phyloP scores from a whole-genome alignment of 73 alveolate genomes.

The Symbiodinium natans region DNA sequence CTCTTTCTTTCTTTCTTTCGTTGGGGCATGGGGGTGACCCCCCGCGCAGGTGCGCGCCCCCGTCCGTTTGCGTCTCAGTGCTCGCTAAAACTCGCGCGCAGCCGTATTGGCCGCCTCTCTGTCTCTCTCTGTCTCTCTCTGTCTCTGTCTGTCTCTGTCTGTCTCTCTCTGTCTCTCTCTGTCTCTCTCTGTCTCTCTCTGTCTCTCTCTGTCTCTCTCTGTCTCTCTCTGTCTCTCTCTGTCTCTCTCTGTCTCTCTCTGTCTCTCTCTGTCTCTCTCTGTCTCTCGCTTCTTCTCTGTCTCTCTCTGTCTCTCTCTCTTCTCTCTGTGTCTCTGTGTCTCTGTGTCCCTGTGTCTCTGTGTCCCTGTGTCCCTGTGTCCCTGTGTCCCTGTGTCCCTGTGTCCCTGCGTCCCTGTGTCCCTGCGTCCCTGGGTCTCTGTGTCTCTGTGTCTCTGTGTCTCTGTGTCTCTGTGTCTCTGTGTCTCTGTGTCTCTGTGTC shows the following conservation, averaged over 20 bases:
- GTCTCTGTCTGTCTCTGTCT: constrained; percentile 18
- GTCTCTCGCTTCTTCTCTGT: neutral
- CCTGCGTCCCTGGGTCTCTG: too few relatives aligned
- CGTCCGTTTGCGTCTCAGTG: too few relatives aligned
- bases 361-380: constrained; percentile 15
- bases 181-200: neutral
- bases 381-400: constrained; percentile 10
- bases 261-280: constrained; percentile 2
- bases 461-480: constrained; percentile 33
- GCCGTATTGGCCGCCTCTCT: neutral
- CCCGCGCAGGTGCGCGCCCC: too few relatives aligned
- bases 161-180: neutral
- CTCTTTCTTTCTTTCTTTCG: neutral
- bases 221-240: neutral
- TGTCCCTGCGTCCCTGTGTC: neutral
- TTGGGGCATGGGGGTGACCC: too few relatives aligned
- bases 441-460: too few relatives aligned
- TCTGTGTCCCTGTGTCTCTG: constrained; percentile 15
- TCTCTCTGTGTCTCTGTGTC: neutral
- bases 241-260: neutral
- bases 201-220: constrained; percentile 1
- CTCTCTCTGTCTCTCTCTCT: constrained; percentile 1
- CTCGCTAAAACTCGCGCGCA: neutral
- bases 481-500: constrained; percentile 12
- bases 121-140: constrained; percentile 6